Evolutionary conservation across 2,329 filamentous ascomycete species (phyloP).

Genomic region (Fusarium secorum): DNA sequence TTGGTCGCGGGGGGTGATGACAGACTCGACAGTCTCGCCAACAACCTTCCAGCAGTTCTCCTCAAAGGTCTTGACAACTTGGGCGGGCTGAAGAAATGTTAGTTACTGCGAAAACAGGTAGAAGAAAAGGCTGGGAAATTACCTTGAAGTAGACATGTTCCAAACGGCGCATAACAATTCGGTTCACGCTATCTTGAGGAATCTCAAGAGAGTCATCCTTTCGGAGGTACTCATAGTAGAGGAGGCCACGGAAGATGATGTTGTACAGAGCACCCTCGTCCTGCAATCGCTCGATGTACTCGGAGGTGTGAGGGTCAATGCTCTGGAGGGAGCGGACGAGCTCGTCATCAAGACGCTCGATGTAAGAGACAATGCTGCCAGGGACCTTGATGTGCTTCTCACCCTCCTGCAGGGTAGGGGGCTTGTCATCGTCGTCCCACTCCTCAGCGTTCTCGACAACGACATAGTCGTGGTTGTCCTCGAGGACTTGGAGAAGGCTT

Average conservation of each 20-base stretch:
- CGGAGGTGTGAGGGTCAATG: conserved; percentile 97
- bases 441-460: conserved; percentile 94
- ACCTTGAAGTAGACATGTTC: conserved; percentile 99
- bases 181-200: conserved; percentile 88
- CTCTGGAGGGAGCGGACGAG: conserved; percentile 95
- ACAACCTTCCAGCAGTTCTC: conserved; percentile 91
- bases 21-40: conserved; percentile 73
- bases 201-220: conserved; percentile 75
- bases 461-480: conserved; percentile 79
- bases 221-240: conserved; percentile 86
- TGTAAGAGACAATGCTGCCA: conserved; percentile 91
- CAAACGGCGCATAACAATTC: conserved; percentile 89
- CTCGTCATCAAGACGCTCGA: conserved; percentile 96
- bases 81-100: conserved; percentile 69
- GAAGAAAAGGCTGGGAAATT: conserved; percentile 76
- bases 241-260: conserved; percentile 84
- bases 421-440: conserved; percentile 99
- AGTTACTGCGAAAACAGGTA: conserved; percentile 25
- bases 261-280: conserved; percentile 93
- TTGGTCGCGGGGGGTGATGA: conserved; percentile 77
- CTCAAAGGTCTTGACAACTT: conserved; percentile 92
- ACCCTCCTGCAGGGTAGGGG: conserved; percentile 73
- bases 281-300: conserved; percentile 94
- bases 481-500: conserved; percentile 78
- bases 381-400: conserved; percentile 90